Evolutionary conservation across 2,329 filamentous ascomycete species (phyloP), one percentile per base, ranked within the genome.

Genomic region (Neonectria sp.): DNA sequence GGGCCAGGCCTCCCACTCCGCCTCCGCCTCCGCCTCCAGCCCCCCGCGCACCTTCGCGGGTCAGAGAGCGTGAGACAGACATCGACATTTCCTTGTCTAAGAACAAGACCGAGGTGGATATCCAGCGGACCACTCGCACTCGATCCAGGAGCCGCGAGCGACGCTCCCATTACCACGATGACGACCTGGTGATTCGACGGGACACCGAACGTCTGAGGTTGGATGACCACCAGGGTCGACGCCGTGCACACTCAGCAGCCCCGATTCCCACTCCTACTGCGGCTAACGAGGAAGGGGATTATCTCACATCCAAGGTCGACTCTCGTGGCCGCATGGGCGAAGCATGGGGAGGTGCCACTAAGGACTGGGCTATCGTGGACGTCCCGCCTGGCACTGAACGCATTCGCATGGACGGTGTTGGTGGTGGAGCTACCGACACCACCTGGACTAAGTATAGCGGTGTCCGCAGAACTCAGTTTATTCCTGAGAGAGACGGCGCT

Each of bases 381-480:
- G 91, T 97, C 45, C 94, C 93, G 1, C 93, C 94, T 0, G 94
- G 94, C 65, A 95, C 93, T 0, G 92, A 93, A 82, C 89, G 92
- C 46, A 91, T 96, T n/a, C 88, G 89, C 60, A 92, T 96, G 91
- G 93, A 96, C 72, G 93, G 93, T 60, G 86, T 89, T 27, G 93
- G 93, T 24, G 93, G 92, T 55, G 92, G 86, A n/a, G 85, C 85
- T 43, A 91, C 94, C 69, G 93, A 96, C 74, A 90, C 95, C 53
- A 92, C 89, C 24, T 96, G 93, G 92, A 87, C 92, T 77, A 89
- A 89, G 73, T 95, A 95, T 80, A 95, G 92, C 76, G 94, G 94
- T 60, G 91, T 94, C 56, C 86, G 93, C 65, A 85, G 92, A 71
- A 90, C 92, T 69, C 91, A 91, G 76, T 95, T 95, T 81, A 86